phyloP scores from a whole-genome alignment of 2,329 filamentous ascomycete genomes.

The Fusarium mexicanum region DNA sequence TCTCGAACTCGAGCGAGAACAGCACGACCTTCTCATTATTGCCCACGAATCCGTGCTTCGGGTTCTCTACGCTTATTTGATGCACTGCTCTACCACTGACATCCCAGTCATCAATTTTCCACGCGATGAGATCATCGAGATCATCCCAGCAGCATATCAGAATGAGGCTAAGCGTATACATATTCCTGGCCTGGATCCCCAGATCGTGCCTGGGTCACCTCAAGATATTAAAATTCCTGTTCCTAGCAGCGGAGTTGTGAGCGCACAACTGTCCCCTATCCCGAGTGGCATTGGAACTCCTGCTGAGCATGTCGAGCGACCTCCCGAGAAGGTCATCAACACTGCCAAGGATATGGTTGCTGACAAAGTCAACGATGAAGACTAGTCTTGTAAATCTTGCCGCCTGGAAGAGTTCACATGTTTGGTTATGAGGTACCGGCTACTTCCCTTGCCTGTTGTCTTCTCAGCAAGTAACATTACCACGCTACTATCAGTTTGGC shows the following conservation, averaged over 20 bases:
- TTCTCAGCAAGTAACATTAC: not conserved
- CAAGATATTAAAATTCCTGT: constrained; percentile 85
- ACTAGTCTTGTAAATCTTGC: constrained; percentile 45
- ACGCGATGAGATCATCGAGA: constrained; percentile 97
- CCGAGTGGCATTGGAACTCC: constrained; percentile 58
- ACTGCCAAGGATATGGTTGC: constrained; percentile 60
- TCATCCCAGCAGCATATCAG: constrained; percentile 96
- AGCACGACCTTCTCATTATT: constrained; percentile 97
- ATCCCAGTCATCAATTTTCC: constrained; percentile 95
- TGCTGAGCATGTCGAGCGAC: constrained; percentile 55
- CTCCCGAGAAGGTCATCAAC: constrained; percentile 61
- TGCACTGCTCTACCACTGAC: constrained; percentile 96
- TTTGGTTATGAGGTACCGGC: not conserved
- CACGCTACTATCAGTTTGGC: not conserved
- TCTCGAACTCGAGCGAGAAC: constrained; percentile 93
- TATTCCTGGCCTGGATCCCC: constrained; percentile 74
- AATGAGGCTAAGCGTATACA: constrained; percentile 93
- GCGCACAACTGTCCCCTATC: constrained; percentile 58
- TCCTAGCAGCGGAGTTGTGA: constrained; percentile 53
- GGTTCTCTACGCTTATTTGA: constrained; percentile 95
- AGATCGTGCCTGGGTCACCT: constrained; percentile 79
- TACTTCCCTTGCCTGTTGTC: not conserved
- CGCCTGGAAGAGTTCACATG: not conserved
- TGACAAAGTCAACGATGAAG: constrained; percentile 63
- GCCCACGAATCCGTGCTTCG: constrained; percentile 98